Evolutionary conservation across 495 filamentous ascomycete species (phyloP).

Genomic region (Tuber calosporum): DNA sequence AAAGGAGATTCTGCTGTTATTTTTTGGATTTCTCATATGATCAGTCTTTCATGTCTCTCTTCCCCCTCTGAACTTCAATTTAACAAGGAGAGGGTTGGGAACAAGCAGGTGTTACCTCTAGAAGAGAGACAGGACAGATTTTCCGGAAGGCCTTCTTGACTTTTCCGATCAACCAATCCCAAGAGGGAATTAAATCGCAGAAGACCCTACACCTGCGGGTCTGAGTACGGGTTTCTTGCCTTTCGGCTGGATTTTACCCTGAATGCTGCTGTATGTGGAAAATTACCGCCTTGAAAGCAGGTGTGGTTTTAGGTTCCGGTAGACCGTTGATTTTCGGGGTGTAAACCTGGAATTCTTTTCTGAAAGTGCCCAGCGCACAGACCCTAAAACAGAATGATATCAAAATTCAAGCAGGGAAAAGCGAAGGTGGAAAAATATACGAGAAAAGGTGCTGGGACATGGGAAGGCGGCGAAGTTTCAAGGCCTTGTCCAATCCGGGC

Average conservation of each 20-base stretch:
- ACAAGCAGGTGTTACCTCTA: neutral
- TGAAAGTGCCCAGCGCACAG: conserved; percentile 23
- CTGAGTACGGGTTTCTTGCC: neutral
- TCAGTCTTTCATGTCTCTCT: neutral
- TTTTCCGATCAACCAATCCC: conserved; percentile 4
- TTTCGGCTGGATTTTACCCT: neutral
- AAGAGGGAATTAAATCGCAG: neutral
- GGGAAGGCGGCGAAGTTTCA: conserved; percentile 13
- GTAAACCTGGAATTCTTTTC: conserved; percentile 23
- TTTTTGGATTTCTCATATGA: neutral
- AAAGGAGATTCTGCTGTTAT: neutral
- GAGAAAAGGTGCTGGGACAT: conserved; percentile 15
- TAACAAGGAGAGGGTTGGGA: neutral
- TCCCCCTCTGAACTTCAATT: neutral
- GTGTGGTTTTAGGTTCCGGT: conserved; percentile 8
- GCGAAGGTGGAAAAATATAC: neutral
- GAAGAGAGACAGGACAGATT: neutral
- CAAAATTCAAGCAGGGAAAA: neutral
- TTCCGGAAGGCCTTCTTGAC: neutral
- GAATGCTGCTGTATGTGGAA: neutral
- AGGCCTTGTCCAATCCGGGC: neutral
- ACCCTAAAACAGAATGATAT: conserved; percentile 13
- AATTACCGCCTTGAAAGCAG: neutral
- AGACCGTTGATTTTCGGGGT: conserved; percentile 15
- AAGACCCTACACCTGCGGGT: neutral